phyloP scores from a whole-genome alignment of 2,329 filamentous ascomycete species.

The Podosphaera fusca region DNA sequence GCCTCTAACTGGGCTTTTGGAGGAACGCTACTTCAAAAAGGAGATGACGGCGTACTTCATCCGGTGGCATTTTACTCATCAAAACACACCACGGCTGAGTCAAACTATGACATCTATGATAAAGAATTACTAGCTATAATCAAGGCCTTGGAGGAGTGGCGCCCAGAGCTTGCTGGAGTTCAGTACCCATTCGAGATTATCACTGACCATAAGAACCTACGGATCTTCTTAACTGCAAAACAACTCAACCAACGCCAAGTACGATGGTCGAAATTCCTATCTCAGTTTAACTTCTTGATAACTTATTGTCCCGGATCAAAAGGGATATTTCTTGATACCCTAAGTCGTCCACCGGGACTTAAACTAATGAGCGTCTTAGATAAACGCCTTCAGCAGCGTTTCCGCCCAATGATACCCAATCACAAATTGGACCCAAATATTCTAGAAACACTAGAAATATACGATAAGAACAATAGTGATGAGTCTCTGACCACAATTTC shows the following conservation, averaged over 20 bases:
- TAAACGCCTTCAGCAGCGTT: conserved; percentile 1
- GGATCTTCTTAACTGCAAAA: background rate
- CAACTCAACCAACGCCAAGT: background rate
- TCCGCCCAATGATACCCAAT: background rate
- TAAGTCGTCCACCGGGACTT: background rate
- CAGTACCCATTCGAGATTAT: background rate
- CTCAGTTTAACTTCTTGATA: background rate
- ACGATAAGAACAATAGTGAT: background rate
- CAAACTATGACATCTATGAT: background rate
- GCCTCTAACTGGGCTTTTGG: background rate
- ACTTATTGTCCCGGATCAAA: background rate
- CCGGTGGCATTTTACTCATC: background rate
- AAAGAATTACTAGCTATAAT: background rate
- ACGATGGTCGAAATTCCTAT: background rate
- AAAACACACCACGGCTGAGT: background rate
- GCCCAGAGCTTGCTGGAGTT: background rate
- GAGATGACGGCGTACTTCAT: background rate
- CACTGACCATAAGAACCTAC: background rate
- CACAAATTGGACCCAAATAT: background rate
- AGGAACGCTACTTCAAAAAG: background rate
- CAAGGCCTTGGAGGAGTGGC: background rate
- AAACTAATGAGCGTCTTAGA: conserved; percentile 1
- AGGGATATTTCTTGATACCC: background rate
- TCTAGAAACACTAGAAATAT: background rate
- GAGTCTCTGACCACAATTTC: too few species aligned